phyloP scores from a whole-genome alignment of 768 basidiomycete species.

The Phallus indusiatus region DNA sequence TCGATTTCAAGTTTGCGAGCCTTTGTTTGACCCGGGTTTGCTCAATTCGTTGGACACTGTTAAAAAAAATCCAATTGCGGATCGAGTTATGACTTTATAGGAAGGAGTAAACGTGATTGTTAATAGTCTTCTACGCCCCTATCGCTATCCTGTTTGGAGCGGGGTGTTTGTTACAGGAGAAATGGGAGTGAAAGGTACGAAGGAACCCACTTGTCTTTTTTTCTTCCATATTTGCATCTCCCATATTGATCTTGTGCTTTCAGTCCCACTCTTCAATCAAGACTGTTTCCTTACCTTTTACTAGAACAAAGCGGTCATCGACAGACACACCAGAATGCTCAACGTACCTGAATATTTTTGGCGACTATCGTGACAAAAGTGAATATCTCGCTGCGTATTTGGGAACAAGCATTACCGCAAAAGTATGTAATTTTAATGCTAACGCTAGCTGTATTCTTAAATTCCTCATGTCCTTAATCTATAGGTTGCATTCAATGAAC shows the following conservation, averaged over 20 bases:
- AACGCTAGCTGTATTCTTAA: too few species aligned
- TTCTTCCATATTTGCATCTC: too few species aligned
- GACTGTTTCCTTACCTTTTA: too few species aligned
- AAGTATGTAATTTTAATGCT: conserved; percentile 42
- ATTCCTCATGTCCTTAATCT: too few species aligned
- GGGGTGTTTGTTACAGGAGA: conserved; percentile 76
- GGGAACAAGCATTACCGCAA: conserved; percentile 80
- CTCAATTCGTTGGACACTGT: conserved; percentile 30
- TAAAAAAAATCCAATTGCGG: conserved; percentile 16
- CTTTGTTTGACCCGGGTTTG: conserved; percentile 67
- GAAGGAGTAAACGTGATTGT: conserved; percentile 61
- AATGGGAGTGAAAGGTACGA: conserved; percentile 58
- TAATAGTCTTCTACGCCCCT: conserved; percentile 48
- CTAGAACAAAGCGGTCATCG: too few species aligned
- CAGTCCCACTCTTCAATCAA: too few species aligned
- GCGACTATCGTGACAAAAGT: conserved; percentile 80
- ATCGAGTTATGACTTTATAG: conserved; percentile 39
- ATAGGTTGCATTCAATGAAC: too few species aligned
- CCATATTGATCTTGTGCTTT: too few species aligned
- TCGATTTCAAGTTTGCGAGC: conserved; percentile 84
- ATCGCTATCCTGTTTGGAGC: conserved; percentile 65
- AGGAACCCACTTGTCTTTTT: too few species aligned
- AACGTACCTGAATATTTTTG: too few species aligned
- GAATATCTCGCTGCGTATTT: conserved; percentile 75
- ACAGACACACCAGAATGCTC: too few species aligned